A percentile compares a stretch with the other conserved stretches of the same genome.
Evolutionary conservation across 768 basidiomycete genomes (phyloP).

Genomic region (Cubamyces sp.): DNA sequence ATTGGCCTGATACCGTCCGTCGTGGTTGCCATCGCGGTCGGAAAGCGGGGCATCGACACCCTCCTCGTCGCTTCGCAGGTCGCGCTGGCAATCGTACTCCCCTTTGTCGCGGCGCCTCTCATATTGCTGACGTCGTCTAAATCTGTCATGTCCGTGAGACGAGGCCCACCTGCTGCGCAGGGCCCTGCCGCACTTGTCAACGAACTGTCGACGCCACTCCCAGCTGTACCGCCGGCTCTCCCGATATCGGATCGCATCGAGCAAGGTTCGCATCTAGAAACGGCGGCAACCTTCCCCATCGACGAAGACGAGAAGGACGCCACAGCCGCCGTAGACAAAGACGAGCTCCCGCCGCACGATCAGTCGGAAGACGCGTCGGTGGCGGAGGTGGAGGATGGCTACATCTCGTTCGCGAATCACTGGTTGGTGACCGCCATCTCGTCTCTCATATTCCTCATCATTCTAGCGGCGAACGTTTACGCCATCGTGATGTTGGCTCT

Average conservation of each 20-base stretch:
- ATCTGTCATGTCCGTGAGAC: constrained; percentile 68
- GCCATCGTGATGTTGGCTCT: constrained; percentile 63
- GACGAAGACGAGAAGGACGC: constrained; percentile 7
- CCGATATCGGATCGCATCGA: constrained; percentile 8
- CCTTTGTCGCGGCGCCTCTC: constrained; percentile 80
- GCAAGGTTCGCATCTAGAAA: background rate
- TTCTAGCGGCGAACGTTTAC: constrained; percentile 74
- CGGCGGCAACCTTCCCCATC: background rate
- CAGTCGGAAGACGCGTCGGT: background rate
- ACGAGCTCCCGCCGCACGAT: constrained; percentile 10
- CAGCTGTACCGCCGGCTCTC: background rate
- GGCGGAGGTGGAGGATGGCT: constrained; percentile 32
- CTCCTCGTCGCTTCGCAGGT: constrained; percentile 88
- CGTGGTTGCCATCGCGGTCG: constrained; percentile 76
- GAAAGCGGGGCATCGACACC: constrained; percentile 67
- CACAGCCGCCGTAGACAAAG: constrained; percentile 19
- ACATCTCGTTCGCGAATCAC: constrained; percentile 67
- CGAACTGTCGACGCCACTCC: background rate
- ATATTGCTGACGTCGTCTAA: constrained; percentile 71
- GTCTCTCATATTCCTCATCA: constrained; percentile 60
- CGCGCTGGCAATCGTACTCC: constrained; percentile 77
- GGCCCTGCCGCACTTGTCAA: background rate
- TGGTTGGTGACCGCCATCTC: constrained; percentile 53
- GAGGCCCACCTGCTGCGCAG: constrained; percentile 21
- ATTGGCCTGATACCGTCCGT: constrained; percentile 84